phyloP scores from a whole-genome alignment of 768 basidiomycete species.

The Hypholoma fasciculare region DNA sequence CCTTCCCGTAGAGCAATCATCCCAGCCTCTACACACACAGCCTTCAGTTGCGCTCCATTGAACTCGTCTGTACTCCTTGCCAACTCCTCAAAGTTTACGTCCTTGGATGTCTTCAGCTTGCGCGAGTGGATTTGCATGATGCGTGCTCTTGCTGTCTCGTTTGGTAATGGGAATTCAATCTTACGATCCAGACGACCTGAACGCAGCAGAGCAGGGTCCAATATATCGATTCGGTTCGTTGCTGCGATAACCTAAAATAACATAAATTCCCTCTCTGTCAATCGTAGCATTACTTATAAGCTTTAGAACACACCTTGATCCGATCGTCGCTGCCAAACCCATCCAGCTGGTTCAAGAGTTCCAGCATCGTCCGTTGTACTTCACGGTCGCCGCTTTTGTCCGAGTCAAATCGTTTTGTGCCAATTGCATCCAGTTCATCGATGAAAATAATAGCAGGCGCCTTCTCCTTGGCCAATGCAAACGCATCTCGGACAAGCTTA shows the following conservation, averaged over 20 bases:
- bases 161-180: slow-evolving; percentile 97
- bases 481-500: slow-evolving; percentile 97
- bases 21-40: slow-evolving; percentile 98
- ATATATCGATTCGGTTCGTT: slow-evolving; percentile 97
- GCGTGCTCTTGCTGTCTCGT: slow-evolving; percentile 92
- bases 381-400: slow-evolving; percentile 99
- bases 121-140: slow-evolving; percentile 97
- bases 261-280: slow-evolving; percentile 7
- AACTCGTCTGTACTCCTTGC: slow-evolving; percentile 98
- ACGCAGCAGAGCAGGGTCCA: slow-evolving; percentile 97
- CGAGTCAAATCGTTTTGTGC: slow-evolving; percentile 97
- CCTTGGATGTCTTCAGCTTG: slow-evolving; percentile 86
- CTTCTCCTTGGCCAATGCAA: slow-evolving; percentile 97
- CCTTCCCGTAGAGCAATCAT: slow-evolving; percentile 98
- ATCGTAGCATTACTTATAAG: slow-evolving; percentile 5
- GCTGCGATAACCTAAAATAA: slow-evolving; percentile 88
- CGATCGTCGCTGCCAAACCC: slow-evolving; percentile 96
- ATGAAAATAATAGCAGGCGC: slow-evolving; percentile 99
- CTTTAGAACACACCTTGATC: slow-evolving; percentile 73
- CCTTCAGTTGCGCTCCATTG: slow-evolving; percentile 96
- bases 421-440: slow-evolving; percentile 98
- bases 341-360: slow-evolving; percentile 96
- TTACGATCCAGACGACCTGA: slow-evolving; percentile 97
- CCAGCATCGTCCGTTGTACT: slow-evolving; percentile 99
- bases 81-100: slow-evolving; percentile 96